A percentile compares a stretch with the other conserved stretches of the same genome.
phyloP scores from a whole-genome alignment of 352 stramenopile genomes.

The Plasmopara viticola region DNA sequence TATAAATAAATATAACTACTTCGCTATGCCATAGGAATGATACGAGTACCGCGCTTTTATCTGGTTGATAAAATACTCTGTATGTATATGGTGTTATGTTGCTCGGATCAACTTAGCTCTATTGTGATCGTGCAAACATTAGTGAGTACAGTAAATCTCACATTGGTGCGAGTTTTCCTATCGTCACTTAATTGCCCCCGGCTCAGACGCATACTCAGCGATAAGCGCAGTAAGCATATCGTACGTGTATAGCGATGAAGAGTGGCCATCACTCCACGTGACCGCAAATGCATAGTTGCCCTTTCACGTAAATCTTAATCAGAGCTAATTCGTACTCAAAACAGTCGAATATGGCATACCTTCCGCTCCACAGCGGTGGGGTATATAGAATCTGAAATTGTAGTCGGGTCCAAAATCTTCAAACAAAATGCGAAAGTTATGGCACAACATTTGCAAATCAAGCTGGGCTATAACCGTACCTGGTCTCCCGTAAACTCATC shows the following conservation, averaged over 20 bases:
- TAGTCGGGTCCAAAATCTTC: slow-evolving; percentile 65
- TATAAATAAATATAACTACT: no score
- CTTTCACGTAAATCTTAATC: slow-evolving; percentile 23
- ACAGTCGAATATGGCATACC: slow-evolving; percentile 22
- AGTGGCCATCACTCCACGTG: slow-evolving; percentile 96
- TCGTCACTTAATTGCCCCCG: slow-evolving; percentile 11
- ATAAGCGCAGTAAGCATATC: slow-evolving; percentile 67
- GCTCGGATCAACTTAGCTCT: no score
- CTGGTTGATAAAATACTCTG: no score
- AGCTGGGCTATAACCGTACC: slow-evolving; percentile 22
- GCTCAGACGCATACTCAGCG: slow-evolving; percentile 29
- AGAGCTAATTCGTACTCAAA: neutral
- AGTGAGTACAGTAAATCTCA: no score
- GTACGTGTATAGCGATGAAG: slow-evolving; percentile 95
- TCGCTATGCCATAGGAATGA: no score
- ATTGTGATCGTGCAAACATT: no score
- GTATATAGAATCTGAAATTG: slow-evolving; percentile 69
- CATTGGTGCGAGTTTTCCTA: neutral
- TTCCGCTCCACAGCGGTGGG: slow-evolving; percentile 82
- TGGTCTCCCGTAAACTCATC: slow-evolving; percentile 83
- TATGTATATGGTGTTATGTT: no score
- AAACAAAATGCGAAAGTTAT: neutral
- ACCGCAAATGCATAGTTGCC: slow-evolving; percentile 98
- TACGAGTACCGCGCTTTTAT: no score
- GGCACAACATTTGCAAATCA: neutral